These are phyloP conservation scores for Podospora sp. DNA, from an alignment of 495 filamentous ascomycete species.

Conservation along the genomic window DNA sequence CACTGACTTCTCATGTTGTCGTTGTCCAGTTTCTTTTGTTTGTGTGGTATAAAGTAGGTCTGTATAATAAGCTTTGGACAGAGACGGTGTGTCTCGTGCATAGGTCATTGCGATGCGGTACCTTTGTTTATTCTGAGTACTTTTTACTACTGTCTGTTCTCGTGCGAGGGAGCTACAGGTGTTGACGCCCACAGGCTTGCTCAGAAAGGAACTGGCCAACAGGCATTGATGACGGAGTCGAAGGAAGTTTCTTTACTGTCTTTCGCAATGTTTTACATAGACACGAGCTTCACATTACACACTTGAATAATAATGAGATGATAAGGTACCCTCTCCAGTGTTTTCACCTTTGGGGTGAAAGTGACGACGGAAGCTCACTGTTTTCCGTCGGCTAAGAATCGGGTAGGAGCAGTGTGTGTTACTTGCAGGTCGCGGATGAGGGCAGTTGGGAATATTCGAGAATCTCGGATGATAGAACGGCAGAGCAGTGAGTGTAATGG, in stretches of 20 bases:
- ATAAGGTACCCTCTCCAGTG: not conserved
- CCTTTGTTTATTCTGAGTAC: conserved; percentile 3
- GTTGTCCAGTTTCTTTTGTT: conserved; percentile 2
- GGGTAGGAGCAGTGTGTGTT: not conserved
- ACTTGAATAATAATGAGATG: not conserved
- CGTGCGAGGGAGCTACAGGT: no score
- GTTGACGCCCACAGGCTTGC: no score
- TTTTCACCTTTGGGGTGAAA: not conserved
- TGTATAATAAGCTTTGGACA: conserved; percentile 2
- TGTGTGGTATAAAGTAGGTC: conserved; percentile 7
- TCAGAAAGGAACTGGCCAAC: no score
- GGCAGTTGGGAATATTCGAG: not conserved
- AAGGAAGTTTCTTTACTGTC: not conserved
- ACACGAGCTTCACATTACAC: not conserved
- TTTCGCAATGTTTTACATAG: not conserved
- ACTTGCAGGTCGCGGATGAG: not conserved
- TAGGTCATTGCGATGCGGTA: not conserved
- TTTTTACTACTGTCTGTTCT: not conserved
- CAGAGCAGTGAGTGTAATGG: not conserved
- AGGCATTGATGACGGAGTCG: not conserved
- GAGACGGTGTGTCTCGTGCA: conserved; percentile 2
- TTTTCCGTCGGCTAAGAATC: not conserved
- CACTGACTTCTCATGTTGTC: not conserved
- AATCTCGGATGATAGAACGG: not conserved
- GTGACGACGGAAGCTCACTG: not conserved